Conservation (phyloP, 805 yeast genomes). For the Lipomyces mesembrius region DNA sequence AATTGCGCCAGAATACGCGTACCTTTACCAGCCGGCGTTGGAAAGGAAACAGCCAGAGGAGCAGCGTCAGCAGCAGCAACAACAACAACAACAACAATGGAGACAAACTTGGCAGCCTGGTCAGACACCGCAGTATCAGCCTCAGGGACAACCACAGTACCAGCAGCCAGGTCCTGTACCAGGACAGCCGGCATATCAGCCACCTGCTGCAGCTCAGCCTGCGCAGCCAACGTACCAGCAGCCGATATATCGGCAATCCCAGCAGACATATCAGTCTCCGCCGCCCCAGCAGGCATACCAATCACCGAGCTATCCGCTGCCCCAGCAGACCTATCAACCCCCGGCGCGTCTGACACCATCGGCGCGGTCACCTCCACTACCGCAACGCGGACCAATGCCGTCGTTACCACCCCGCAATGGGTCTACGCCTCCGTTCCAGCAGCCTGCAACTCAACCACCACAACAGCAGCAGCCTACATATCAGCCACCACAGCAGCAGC, state of each 20-base stretch:
- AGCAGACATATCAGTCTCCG: slow-evolving; percentile 20
- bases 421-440: not conserved
- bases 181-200: slow-evolving; percentile 15
- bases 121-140: slow-evolving; percentile 31
- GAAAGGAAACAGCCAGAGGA: slow-evolving; percentile 33
- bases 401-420: slow-evolving; percentile 5
- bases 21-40: slow-evolving; percentile 34
- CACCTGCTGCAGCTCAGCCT: slow-evolving; percentile 18
- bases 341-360: slow-evolving; percentile 11
- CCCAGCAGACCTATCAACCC: slow-evolving; percentile 10
- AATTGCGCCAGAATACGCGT: slow-evolving; percentile 29
- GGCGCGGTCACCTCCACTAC: slow-evolving; percentile 18
- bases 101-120: slow-evolving; percentile 27
- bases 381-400: slow-evolving; percentile 13
- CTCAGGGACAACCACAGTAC: slow-evolving; percentile 19
- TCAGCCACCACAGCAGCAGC: not conserved
- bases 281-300: slow-evolving; percentile 24
- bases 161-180: slow-evolving; percentile 19
- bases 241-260: slow-evolving; percentile 22
- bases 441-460: slow-evolving; percentile 6
- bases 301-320: slow-evolving; percentile 11
- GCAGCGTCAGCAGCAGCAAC: slow-evolving; percentile 27
- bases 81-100: slow-evolving; percentile 22
- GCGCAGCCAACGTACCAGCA: slow-evolving; percentile 26
- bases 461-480: slow-evolving; percentile 15